phyloP scores from a whole-genome alignment of 768 basidiomycete species.

The Rhodotorula sphaerocarpa region DNA sequence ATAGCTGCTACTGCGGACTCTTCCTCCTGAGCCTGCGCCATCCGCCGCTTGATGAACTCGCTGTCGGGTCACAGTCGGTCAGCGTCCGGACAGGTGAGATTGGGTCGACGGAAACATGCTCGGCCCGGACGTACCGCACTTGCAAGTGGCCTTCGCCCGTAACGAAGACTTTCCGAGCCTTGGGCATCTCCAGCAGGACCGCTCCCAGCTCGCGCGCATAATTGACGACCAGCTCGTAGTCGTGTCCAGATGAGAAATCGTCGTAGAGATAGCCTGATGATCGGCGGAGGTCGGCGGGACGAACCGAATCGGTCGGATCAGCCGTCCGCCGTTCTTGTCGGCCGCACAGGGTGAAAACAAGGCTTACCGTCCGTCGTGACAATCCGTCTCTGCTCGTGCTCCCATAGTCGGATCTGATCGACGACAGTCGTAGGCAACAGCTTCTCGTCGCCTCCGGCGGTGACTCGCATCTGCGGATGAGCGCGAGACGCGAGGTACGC shows the following conservation, averaged over 20 bases:
- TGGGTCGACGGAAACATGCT: too few relatives aligned
- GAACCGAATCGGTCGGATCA: too few relatives aligned
- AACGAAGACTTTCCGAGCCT: conserved; percentile 69
- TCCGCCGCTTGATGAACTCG: conserved; percentile 39
- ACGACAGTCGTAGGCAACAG: conserved; percentile 93
- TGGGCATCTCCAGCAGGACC: conserved; percentile 68
- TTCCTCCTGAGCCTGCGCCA: conserved; percentile 24
- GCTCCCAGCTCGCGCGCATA: conserved; percentile 76
- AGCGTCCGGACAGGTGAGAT: too few relatives aligned
- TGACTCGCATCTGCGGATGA: conserved; percentile 95
- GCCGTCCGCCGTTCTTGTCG: too few relatives aligned
- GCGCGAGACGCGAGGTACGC: conserved; percentile 89
- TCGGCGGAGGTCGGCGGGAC: too few relatives aligned
- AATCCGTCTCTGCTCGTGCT: conserved; percentile 84
- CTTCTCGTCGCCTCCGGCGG: conserved; percentile 64
- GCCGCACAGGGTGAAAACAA: too few relatives aligned
- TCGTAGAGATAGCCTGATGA: conserved; percentile 78
- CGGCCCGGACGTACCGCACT: conserved; percentile 27
- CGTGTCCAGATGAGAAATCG: conserved; percentile 72
- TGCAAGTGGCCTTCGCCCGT: conserved; percentile 40
- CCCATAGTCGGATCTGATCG: conserved; percentile 96
- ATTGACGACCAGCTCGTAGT: conserved; percentile 75
- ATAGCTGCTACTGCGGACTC: background rate
- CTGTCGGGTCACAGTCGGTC: background rate
- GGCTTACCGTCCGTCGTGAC: conserved; percentile 58